A percentile compares a stretch with the other conserved stretches of the same genome.
Conservation (phyloP, 2,329 filamentous ascomycete genomes). For the Colletotrichum chlorophyti region DNA sequence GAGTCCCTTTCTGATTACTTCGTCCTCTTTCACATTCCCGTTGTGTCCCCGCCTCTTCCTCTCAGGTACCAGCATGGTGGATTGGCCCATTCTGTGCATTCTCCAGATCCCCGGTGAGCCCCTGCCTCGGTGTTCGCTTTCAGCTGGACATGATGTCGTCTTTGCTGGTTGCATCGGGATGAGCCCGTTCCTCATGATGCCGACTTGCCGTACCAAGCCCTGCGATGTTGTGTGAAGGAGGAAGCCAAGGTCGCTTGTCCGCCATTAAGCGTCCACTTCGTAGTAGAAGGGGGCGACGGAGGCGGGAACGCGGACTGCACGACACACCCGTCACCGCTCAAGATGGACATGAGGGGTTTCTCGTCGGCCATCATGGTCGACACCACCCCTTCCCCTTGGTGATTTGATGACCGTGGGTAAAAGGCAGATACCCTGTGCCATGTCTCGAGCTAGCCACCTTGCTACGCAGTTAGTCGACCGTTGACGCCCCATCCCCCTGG, state of each 20-base stretch:
- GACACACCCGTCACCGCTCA: neutral
- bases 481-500: constrained; percentile 4
- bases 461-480: neutral
- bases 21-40: neutral
- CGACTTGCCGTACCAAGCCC: constrained; percentile 28
- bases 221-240: constrained; percentile 9
- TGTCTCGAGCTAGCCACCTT: neutral
- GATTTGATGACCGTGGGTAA: constrained; percentile 1
- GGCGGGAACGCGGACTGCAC: neutral
- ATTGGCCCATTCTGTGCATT: neutral
- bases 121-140: too few relatives aligned
- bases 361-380: neutral
- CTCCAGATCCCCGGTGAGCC: neutral
- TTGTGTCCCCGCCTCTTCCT: too few relatives aligned
- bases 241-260: neutral
- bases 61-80: too few relatives aligned
- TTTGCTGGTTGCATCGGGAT: constrained; percentile 13
- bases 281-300: neutral
- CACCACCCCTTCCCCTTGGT: constrained; percentile 7
- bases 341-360: neutral
- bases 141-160: constrained; percentile 13
- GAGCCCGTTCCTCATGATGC: constrained; percentile 16
- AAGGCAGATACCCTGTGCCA: neutral
- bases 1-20: constrained; percentile 3
- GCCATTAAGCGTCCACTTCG: neutral